Conservation (phyloP, 495 filamentous ascomycete species). For the Trypethelium eluteriae region DNA sequence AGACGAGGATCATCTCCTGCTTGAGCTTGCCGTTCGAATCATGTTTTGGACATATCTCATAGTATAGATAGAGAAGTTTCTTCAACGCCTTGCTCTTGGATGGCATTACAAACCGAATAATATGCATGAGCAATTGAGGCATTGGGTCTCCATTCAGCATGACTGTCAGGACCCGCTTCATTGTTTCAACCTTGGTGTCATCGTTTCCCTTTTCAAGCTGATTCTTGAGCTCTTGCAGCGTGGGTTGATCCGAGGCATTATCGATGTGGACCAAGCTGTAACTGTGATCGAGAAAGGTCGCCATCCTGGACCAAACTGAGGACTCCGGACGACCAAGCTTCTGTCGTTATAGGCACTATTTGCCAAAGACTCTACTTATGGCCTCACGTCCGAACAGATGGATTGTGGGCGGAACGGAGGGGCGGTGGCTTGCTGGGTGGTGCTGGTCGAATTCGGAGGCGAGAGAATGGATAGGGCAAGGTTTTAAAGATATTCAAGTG, state of each 20-base stretch:
- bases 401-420: conserved; percentile 7
- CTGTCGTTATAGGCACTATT: neutral
- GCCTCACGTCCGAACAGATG: neutral
- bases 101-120: conserved; percentile 99
- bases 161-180: conserved; percentile 92
- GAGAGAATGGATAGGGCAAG: neutral
- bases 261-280: conserved; percentile 95
- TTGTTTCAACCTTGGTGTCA: conserved; percentile 94
- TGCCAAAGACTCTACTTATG: neutral
- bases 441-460: neutral
- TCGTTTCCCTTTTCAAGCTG: conserved; percentile 97
- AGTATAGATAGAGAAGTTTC: conserved; percentile 98
- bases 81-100: conserved; percentile 94
- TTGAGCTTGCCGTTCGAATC: conserved; percentile 88
- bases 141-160: conserved; percentile 98
- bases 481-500: neutral
- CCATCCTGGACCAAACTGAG: conserved; percentile 56
- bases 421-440: neutral
- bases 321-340: neutral
- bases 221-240: conserved; percentile 79
- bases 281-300: conserved; percentile 83
- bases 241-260: conserved; percentile 86
- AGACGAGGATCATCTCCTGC: conserved; percentile 99
- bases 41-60: conserved; percentile 96
- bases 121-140: conserved; percentile 94